Base-by-base conservation (phyloP, 805 yeast genomes). In the Scheffersomyces lignosus region DNA sequence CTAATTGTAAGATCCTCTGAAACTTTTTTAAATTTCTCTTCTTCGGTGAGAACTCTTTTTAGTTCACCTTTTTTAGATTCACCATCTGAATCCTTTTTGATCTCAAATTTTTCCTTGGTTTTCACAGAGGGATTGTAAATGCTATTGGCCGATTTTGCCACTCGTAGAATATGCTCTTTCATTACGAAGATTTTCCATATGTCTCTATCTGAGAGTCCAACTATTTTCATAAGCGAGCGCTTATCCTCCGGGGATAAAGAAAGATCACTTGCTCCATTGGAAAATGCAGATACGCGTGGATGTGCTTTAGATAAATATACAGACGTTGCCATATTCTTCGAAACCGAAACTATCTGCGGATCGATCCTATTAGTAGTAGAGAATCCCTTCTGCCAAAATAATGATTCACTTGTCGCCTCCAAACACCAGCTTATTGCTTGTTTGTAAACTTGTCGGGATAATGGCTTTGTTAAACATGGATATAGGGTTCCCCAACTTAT, bases 181-280 rank as follows among this genome's bases (percentile, higher is more conserved):
- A 88, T 58, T 3, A 77, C 77, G 12, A 81, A 81, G 9, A 91
- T 62, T 56, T 90, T 91, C 97, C 97, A 91, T 17, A 87, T 49
- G 30, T 88, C 95, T 5, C 67, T 70, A 7, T 80, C 87, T 5
- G 69, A 70, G 34, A 91, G 61, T 0, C 97, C 98, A n/a, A 87
- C 70, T 29, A 91, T 64, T 44, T 82, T 79, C 25, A 77, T 77
- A n/a, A 88, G 65, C 89, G 96, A 84, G 22, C 71, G 71, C 38
- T 74, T 70, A 56, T 87, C 96, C 39, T 78, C 84, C 3, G 73
- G 71, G 0, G 87, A 80, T 17, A 84, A 47, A 0, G 70, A 60
- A 4, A 56, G 43, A 3, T 52, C 37, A 3, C 48, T 31, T 8
- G 33, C 34, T 6, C 46, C 49, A 31, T 43, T 43, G 4, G 49